Conservation (phyloP, 352 stramenopile species). For the Phytophthora citrophthora region DNA sequence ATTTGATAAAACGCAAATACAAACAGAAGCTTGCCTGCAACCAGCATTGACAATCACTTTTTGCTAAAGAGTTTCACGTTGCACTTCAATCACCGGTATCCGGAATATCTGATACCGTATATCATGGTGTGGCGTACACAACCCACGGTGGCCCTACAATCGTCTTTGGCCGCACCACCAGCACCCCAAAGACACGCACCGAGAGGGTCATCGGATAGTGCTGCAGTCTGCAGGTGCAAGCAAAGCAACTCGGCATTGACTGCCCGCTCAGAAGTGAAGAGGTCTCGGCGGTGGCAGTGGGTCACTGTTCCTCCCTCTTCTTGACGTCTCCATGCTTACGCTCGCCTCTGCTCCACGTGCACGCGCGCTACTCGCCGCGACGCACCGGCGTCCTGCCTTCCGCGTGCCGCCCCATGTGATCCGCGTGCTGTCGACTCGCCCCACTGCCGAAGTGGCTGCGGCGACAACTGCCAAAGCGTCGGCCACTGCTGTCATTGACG, state of each 20-base stretch:
- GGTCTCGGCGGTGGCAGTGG: conserved; percentile 37
- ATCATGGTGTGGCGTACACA: conserved; percentile 13
- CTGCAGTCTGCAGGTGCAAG: conserved; percentile 1
- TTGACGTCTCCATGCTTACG: conserved; percentile 32
- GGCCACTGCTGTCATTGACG: conserved; percentile 31
- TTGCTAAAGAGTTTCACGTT: too few relatives aligned
- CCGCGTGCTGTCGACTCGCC: conserved; percentile 69
- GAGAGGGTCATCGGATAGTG: conserved; percentile 12
- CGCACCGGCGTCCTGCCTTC: conserved; percentile 15
- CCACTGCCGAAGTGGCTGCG: conserved; percentile 51
- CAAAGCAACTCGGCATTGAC: conserved; percentile 1
- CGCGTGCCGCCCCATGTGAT: conserved; percentile 36
- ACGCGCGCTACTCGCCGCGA: conserved; percentile 15
- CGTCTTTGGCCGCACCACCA: conserved; percentile 25
- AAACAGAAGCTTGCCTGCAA: too few relatives aligned
- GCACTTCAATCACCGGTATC: not conserved
- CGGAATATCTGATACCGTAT: conserved; percentile 2
- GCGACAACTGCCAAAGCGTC: conserved; percentile 38
- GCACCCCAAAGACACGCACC: conserved; percentile 23
- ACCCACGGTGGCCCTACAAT: conserved; percentile 23
- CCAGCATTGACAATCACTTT: too few relatives aligned
- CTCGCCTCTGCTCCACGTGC: conserved; percentile 18
- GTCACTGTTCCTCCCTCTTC: conserved; percentile 29
- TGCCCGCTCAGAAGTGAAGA: conserved; percentile 30
- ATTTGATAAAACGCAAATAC: too few relatives aligned